Evolutionary conservation across 1,139 yeast genomes (phyloP).

Genomic region (Chernovozyma sophiae-reginae): DNA sequence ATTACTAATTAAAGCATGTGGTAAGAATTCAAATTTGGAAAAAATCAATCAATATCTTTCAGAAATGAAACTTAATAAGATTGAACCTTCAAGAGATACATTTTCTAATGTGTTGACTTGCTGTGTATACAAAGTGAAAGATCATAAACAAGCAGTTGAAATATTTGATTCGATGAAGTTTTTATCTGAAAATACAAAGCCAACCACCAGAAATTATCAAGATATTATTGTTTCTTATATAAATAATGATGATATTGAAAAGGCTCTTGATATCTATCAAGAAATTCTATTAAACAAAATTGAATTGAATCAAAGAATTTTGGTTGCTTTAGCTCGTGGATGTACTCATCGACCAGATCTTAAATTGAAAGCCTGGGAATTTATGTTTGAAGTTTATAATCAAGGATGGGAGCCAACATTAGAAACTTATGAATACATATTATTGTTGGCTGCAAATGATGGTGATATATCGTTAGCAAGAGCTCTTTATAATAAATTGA

Average conservation of each 20-base stretch:
- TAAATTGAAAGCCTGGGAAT: conserved; percentile 69
- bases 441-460: conserved; percentile 69
- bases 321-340: conserved; percentile 67
- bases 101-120: conserved; percentile 66
- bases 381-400: conserved; percentile 62
- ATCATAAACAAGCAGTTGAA: conserved; percentile 61
- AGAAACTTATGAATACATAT: conserved; percentile 60
- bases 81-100: conserved; percentile 54
- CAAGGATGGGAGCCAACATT: conserved; percentile 46
- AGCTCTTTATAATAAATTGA: conserved; percentile 60
- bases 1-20: conserved; percentile 38
- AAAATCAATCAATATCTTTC: conserved; percentile 34
- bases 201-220: conserved; percentile 65
- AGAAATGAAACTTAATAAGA: conserved; percentile 46
- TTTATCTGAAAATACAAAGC: conserved; percentile 58
- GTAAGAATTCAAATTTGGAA: conserved; percentile 28
- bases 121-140: conserved; percentile 51
- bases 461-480: conserved; percentile 77
- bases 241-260: conserved; percentile 59
- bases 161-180: conserved; percentile 86
- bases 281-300: conserved; percentile 51
- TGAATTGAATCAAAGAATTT: conserved; percentile 41
- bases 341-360: conserved; percentile 55
- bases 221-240: conserved; percentile 67
- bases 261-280: conserved; percentile 68